These are phyloP conservation scores for Trichosporon inkin DNA, from an alignment of 1,284 basidiomycete genomes.

Conservation along the genomic window DNA sequence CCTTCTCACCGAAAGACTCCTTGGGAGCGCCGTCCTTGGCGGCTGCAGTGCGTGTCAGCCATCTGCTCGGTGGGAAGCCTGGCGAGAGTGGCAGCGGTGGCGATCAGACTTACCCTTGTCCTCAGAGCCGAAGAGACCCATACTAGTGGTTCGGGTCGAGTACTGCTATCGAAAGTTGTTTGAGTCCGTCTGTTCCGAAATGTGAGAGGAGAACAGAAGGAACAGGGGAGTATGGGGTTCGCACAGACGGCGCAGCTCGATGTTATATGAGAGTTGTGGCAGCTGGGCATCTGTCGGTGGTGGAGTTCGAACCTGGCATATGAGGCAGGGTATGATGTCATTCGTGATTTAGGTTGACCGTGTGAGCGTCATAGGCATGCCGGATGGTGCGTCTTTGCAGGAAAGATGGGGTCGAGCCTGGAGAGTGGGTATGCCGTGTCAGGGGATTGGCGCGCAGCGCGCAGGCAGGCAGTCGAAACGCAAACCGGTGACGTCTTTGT, in stretches of 20 bases:
- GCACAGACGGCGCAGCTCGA: not conserved
- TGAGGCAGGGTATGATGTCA: not conserved
- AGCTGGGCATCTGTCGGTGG: not conserved
- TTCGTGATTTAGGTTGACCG: conserved; percentile 1
- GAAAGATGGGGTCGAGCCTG: not conserved
- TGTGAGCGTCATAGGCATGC: conserved; percentile 6
- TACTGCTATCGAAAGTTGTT: not conserved
- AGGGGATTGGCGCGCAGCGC: not conserved
- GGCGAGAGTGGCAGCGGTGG: not conserved
- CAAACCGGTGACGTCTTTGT: not conserved
- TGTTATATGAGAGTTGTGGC: conserved; percentile 1
- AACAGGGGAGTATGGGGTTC: not conserved
- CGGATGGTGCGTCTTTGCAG: conserved; percentile 1
- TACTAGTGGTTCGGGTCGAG: not conserved
- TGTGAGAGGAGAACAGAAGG: not conserved
- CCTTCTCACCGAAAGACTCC: not conserved
- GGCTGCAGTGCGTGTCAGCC: not conserved
- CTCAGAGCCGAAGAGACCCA: conserved; percentile 1
- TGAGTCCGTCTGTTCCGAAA: conserved; percentile 5
- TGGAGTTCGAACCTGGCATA: conserved; percentile 1
- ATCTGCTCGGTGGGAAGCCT: not conserved
- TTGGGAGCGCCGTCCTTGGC: not conserved
- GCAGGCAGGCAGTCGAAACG: not conserved
- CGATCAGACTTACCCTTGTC: not conserved
- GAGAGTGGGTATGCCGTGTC: not conserved